Percentiles rank a stretch among this genome's conserved stretches.
phyloP scores from a whole-genome alignment of 495 filamentous ascomycete species.

The Neurospora sp. region DNA sequence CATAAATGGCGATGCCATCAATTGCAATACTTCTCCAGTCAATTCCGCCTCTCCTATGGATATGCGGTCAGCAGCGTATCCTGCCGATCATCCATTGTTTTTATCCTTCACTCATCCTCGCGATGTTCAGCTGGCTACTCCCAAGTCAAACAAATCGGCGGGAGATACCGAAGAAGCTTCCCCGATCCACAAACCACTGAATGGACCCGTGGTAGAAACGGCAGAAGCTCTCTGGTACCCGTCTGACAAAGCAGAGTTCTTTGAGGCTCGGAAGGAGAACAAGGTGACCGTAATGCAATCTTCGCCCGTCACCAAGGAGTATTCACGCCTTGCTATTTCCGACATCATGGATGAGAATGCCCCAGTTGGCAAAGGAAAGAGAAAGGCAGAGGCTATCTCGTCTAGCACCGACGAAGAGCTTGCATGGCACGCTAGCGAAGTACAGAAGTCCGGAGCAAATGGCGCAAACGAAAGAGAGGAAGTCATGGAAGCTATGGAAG shows the following conservation, averaged over 20 bases:
- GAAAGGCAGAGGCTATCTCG: constrained; percentile 30
- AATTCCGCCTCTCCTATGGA: constrained; percentile 1
- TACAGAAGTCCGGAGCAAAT: neutral
- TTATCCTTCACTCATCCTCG: constrained; percentile 3
- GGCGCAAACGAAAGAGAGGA: neutral
- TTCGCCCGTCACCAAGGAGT: neutral
- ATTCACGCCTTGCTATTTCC: neutral
- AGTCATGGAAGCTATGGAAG: neutral
- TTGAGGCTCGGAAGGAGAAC: constrained; percentile 30
- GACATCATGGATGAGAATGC: neutral
- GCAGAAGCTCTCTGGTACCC: constrained; percentile 21
- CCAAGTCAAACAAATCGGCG: constrained; percentile 8
- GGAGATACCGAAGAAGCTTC: constrained; percentile 30
- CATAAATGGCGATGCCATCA: neutral
- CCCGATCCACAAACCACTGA: neutral
- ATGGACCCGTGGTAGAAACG: neutral
- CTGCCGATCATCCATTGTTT: neutral
- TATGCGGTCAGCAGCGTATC: neutral
- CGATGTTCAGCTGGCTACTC: neutral
- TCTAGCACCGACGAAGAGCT: constrained; percentile 16
- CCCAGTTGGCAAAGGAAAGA: constrained; percentile 9
- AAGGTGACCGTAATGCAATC: constrained; percentile 3
- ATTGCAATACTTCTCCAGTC: neutral
- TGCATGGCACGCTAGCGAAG: constrained; percentile 2
- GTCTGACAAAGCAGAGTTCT: constrained; percentile 30